phyloP scores from a whole-genome alignment of 2,329 filamentous ascomycete species.

The Zasmidium angulare region DNA sequence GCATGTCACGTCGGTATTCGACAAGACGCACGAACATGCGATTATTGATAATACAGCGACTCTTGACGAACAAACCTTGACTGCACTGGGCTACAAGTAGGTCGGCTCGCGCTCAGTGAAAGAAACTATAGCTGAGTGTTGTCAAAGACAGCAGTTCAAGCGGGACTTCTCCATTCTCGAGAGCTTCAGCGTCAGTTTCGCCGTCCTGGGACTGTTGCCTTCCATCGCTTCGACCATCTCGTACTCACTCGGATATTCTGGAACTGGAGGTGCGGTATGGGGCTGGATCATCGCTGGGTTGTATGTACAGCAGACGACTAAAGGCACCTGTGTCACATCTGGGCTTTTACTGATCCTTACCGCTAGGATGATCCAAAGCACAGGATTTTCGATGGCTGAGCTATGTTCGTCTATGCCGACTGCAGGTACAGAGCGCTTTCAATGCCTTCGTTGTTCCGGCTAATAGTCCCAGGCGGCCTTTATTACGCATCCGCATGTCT shows the following conservation, averaged over 20 bases:
- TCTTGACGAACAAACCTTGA: constrained; percentile 20
- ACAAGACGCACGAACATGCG: constrained; percentile 18
- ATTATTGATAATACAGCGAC: constrained; percentile 18
- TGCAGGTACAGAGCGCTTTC: no score
- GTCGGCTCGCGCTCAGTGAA: background rate
- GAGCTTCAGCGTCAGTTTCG: constrained; percentile 39
- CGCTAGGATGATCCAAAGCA: no score
- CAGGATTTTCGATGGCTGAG: no score
- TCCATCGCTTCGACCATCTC: constrained; percentile 40
- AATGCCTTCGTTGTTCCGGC: background rate
- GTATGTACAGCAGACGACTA: constrained; percentile 34
- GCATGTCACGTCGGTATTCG: constrained; percentile 21
- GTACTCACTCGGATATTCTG: constrained; percentile 36
- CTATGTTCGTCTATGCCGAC: constrained; percentile 36
- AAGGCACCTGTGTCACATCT: constrained; percentile 38
- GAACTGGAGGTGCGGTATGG: constrained; percentile 28
- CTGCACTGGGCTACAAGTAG: constrained; percentile 25
- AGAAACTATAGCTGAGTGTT: background rate
- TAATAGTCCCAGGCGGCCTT: constrained; percentile 40
- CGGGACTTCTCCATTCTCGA: constrained; percentile 35
- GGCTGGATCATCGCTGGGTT: constrained; percentile 37
- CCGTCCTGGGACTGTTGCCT: constrained; percentile 39
- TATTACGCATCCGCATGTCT: constrained; percentile 37
- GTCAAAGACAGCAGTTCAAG: constrained; percentile 21
- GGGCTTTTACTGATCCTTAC: constrained; percentile 23